Percentiles rank a stretch among this genome's conserved stretches.
Conservation (phyloP, 75 land plant genomes). For the Sequoiadendron giganteum region DNA sequence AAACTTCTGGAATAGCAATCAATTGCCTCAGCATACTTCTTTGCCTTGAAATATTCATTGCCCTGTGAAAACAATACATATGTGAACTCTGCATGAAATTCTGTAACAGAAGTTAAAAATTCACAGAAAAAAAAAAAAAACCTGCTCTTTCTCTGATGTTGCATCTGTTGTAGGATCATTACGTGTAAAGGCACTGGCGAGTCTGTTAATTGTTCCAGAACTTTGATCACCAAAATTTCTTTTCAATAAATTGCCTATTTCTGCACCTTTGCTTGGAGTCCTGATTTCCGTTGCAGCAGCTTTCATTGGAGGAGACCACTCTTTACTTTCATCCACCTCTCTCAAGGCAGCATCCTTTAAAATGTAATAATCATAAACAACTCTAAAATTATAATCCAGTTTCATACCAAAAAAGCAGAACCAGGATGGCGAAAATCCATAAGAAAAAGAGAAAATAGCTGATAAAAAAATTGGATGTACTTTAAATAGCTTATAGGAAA, state of each 20-base stretch:
- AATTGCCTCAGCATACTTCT: conserved; percentile 86
- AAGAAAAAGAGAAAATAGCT: neutral
- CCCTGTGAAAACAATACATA: conserved; percentile 52
- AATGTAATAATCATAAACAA: neutral
- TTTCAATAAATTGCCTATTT: neutral
- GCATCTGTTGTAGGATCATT: conserved; percentile 70
- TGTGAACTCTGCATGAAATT: neutral
- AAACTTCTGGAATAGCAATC: conserved; percentile 97
- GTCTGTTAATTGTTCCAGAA: conserved; percentile 18
- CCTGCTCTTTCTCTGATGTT: conserved; percentile 89
- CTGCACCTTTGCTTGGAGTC: neutral
- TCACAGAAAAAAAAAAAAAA: conserved; percentile 16
- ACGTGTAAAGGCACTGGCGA: conserved; percentile 29
- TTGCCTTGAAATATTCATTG: conserved; percentile 91
- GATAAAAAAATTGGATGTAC: neutral
- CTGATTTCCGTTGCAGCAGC: conserved; percentile 7
- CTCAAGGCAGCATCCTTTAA: conserved; percentile 42
- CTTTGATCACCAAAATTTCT: neutral
- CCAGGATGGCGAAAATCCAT: neutral
- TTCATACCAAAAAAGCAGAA: neutral
- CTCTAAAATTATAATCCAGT: conserved; percentile 1
- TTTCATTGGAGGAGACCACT: conserved; percentile 10
- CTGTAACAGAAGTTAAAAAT: neutral
- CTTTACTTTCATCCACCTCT: conserved; percentile 23
- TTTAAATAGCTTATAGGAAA: neutral